phyloP scores from a whole-genome alignment of 2,329 filamentous ascomycete species.

The Fusarium sp. region DNA sequence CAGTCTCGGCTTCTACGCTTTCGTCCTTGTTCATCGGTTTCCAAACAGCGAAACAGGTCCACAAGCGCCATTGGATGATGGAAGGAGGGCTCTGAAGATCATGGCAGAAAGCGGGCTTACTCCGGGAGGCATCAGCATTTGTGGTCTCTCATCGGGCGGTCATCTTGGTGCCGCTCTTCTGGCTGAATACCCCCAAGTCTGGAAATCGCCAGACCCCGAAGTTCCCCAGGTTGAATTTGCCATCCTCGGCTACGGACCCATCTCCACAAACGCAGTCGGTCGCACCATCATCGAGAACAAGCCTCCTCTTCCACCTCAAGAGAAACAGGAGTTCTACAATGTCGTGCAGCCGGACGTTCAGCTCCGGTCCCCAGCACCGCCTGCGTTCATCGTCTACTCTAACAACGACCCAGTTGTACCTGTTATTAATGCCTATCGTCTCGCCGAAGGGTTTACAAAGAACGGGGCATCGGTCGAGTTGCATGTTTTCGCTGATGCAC shows the following conservation, averaged over 20 bases:
- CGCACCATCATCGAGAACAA: slow-evolving; percentile 42
- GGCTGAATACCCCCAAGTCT: slow-evolving; percentile 37
- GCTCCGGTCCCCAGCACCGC: slow-evolving; percentile 27
- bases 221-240: slow-evolving; percentile 31
- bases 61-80: slow-evolving; percentile 42
- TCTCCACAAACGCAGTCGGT: slow-evolving; percentile 41
- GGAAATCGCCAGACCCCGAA: slow-evolving; percentile 33
- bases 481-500: slow-evolving; percentile 43
- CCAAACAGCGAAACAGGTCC: slow-evolving; percentile 27
- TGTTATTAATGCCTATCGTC: slow-evolving; percentile 39
- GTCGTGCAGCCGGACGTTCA: slow-evolving; percentile 41
- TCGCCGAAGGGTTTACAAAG: slow-evolving; percentile 33
- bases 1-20: slow-evolving; percentile 42
- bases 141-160: slow-evolving; percentile 43
- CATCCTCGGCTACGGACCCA: slow-evolving; percentile 41
- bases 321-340: slow-evolving; percentile 43
- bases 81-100: slow-evolving; percentile 38
- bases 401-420: slow-evolving; percentile 45
- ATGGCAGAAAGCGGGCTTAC: slow-evolving; percentile 32
- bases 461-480: slow-evolving; percentile 34
- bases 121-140: slow-evolving; percentile 31
- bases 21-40: slow-evolving; percentile 46
- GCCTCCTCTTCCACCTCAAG: slow-evolving; percentile 33
- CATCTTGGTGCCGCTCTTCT: slow-evolving; percentile 42
- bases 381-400: slow-evolving; percentile 41